Evolutionary conservation across 495 filamentous ascomycete species (phyloP).

Genomic region (Tuber umbilicatum): DNA sequence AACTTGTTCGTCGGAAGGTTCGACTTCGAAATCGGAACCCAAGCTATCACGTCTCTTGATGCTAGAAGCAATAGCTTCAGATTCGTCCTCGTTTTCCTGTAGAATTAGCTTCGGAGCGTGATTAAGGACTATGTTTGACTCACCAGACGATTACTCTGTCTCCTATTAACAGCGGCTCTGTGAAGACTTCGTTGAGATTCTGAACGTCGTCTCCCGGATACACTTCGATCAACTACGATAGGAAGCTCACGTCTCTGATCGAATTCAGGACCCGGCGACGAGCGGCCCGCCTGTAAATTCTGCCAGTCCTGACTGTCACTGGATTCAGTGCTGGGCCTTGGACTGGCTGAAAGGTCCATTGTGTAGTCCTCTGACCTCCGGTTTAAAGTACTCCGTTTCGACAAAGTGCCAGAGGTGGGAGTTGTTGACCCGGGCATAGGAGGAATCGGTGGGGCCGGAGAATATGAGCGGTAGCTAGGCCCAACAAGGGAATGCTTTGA

Average conservation of each 20-base stretch:
- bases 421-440: neutral
- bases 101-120: neutral
- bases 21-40: constrained; percentile 26
- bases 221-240: neutral
- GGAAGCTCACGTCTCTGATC: neutral
- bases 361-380: neutral
- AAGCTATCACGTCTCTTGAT: constrained; percentile 25
- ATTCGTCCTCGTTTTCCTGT: constrained; percentile 26
- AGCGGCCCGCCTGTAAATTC: neutral
- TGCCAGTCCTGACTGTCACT: neutral
- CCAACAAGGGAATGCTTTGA: neutral
- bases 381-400: neutral
- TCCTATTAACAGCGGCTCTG: neutral
- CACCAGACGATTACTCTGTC: neutral
- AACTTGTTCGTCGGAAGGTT: constrained; percentile 28
- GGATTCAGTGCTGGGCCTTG: neutral
- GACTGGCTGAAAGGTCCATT: neutral
- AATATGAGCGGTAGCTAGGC: constrained; percentile 6
- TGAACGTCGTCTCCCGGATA: neutral
- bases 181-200: neutral
- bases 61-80: constrained; percentile 15
- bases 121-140: neutral
- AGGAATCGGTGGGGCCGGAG: neutral
- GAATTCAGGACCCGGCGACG: neutral
- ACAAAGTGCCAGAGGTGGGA: neutral